A percentile compares a stretch with the other conserved stretches of the same genome.
Evolutionary conservation across 2,329 filamentous ascomycete species (phyloP).

Genomic region (Purpureocillium lavendulum): DNA sequence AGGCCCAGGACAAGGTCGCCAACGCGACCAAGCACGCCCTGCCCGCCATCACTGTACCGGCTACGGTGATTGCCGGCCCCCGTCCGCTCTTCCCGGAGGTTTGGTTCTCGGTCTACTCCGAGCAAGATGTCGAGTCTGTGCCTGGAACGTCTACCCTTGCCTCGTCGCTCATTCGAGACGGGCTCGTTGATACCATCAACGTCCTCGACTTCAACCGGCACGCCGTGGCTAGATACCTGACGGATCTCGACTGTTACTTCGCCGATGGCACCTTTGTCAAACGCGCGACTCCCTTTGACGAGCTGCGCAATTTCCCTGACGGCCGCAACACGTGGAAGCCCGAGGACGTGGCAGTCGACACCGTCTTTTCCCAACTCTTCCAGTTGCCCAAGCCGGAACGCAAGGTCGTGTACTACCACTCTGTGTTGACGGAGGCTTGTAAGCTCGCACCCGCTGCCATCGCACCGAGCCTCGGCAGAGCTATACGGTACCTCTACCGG

Average conservation of each 20-base stretch:
- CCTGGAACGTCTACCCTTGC: slow-evolving; percentile 69
- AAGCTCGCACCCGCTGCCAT: slow-evolving; percentile 96
- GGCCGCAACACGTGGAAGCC: slow-evolving; percentile 84
- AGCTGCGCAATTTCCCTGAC: slow-evolving; percentile 61
- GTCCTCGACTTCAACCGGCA: slow-evolving; percentile 89
- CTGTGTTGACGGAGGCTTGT: slow-evolving; percentile 88
- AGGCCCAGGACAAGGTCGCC: slow-evolving; percentile 50
- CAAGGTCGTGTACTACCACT: slow-evolving; percentile 95
- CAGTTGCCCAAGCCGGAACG: slow-evolving; percentile 81
- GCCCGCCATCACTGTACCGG: slow-evolving; percentile 67
- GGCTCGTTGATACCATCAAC: slow-evolving; percentile 86
- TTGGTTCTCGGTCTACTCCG: slow-evolving; percentile 84
- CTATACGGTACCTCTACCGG: slow-evolving; percentile 85
- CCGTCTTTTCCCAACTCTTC: slow-evolving; percentile 91
- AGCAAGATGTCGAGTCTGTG: slow-evolving; percentile 84
- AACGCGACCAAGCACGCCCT: slow-evolving; percentile 66
- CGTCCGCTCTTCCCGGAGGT: slow-evolving; percentile 83
- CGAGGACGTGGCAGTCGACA: slow-evolving; percentile 94
- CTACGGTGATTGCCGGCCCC: slow-evolving; percentile 64
- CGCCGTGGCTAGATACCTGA: slow-evolving; percentile 76
- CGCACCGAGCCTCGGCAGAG: slow-evolving; percentile 84
- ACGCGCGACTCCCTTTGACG: slow-evolving; percentile 86
- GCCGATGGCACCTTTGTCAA: slow-evolving; percentile 84
- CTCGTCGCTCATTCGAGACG: slow-evolving; percentile 76
- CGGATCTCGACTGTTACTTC: slow-evolving; percentile 94